These are phyloP conservation scores for Lipomyces yamadae DNA, from an alignment of 805 yeast genomes.

Conservation along the genomic window DNA sequence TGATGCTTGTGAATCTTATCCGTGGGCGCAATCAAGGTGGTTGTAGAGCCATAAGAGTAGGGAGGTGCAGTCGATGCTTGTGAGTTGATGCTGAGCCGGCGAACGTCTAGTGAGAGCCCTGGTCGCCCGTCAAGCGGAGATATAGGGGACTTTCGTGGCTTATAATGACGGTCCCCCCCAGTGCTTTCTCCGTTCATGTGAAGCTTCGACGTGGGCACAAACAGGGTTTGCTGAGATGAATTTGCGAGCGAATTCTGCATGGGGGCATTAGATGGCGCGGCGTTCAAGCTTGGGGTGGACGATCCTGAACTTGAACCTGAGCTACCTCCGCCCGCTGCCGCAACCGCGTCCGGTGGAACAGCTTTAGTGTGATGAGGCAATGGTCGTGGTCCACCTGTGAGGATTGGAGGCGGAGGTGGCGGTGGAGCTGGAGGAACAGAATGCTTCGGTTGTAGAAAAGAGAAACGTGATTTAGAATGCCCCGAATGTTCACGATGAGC, in stretches of 20 bases:
- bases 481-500: conserved; percentile 13
- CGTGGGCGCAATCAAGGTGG: background rate
- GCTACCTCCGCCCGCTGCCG: conserved; percentile 13
- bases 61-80: conserved; percentile 15
- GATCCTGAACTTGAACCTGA: conserved; percentile 27
- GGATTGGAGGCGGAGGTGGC: conserved; percentile 16
- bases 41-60: conserved; percentile 18
- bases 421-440: conserved; percentile 13
- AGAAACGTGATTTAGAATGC: conserved; percentile 25
- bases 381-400: conserved; percentile 31
- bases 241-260: conserved; percentile 14
- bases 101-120: conserved; percentile 12
- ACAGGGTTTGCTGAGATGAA: conserved; percentile 17
- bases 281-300: conserved; percentile 28
- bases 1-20: conserved; percentile 45
- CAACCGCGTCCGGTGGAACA: conserved; percentile 3
- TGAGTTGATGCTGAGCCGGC: conserved; percentile 28
- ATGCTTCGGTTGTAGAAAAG: conserved; percentile 21
- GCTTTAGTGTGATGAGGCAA: conserved; percentile 20
- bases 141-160: conserved; percentile 18
- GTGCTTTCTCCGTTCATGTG: background rate
- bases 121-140: conserved; percentile 18
- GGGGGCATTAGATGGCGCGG: conserved; percentile 15
- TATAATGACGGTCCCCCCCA: background rate
- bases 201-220: conserved; percentile 8